Base-by-base conservation (phyloP, 768 basidiomycete species). In the Boletales sp. region DNA sequence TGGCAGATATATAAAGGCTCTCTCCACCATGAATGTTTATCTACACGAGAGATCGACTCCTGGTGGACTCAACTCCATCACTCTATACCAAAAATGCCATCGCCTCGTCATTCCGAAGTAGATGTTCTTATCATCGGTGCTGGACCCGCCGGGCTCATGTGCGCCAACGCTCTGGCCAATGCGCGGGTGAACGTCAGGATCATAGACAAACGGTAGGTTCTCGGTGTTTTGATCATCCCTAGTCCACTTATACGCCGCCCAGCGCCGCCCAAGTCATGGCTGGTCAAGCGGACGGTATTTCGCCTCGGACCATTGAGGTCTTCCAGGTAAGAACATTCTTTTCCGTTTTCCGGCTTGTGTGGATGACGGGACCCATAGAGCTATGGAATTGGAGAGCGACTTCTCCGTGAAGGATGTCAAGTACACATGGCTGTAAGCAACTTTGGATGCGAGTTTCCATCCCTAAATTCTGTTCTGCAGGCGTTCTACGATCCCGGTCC, bases 401-500 rank as follows among this genome's bases (percentile, higher is more conserved):
- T 90, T 8, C 49, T 88, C 25, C 71, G 66, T 18, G 77, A 86
- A 61, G 85, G 78, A 8, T 80, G 79, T 55, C 82, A 83, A 48
- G 73, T 90, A 70, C 78, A 86, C 49, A 74, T 80, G 66, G 82
- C 83, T 32, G 87, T 88, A 59, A 56, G 80, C 64, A 32, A 30
- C 21, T 38, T 54, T 15, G 17, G 4, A 18, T 33, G 5, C 10
- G 19, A 15, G 41, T 36, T n/a, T 31, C 15, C 2, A 2, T 32
- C 18, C 32, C 32, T 39, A 25, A 52, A 13, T 19, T 8, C 13
- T 40, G n/a, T 2, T 49, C 14, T 21, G 5, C 46, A 89, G 87
- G 82, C 87, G 4, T 88, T 90, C 64, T 90, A 89, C 57, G 83
- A 87, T 56, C 87, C 87, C 3, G 71, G 75, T 25, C 64, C 76